Evolutionary conservation across 2,329 filamentous ascomycete species (phyloP), one percentile per base, ranked within the genome.

Genomic region (Thielaviopsis cerberus): DNA sequence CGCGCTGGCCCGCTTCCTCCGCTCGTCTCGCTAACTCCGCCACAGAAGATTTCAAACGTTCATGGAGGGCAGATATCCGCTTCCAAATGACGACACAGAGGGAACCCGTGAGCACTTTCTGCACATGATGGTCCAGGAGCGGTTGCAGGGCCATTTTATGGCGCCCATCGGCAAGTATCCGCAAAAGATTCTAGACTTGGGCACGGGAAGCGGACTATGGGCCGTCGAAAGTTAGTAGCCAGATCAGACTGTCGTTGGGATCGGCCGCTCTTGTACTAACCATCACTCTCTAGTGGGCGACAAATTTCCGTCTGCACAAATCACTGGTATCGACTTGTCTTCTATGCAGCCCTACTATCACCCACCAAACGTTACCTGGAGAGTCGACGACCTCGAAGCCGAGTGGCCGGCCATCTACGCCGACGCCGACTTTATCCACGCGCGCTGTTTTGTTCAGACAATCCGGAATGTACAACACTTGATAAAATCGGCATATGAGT

Each of bases 321-420:
- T 76, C n/a, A 70, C 73, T 45, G 74, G 74, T 41, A 69, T 69
- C 30, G 72, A 74, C 62, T 66, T 74, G 13, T 72, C 71, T 10
- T 70, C 71, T 6, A 72, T 73, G n/a, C 71, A 74, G 52, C 71
- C 70, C 2, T 64, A 66, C 25, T 73, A 68, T 65, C 73, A 79
- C 6, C 79, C 79, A 2, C 76, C 77, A 13, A 83, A 83, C 62
- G 70, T 80, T 34, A 72, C 73, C 52, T 82, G 71, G 74, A 63
- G 72, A 20, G 67, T 70, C 22, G 69, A 71, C 53, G 69, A 70
- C 50, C 64, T 71, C 10, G 69, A 70, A 57, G 68, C 70, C 57
- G 67, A 69, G 23, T 65, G 64, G 57, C 67, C 66, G 7, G 65
- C 66, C 25, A 69, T 69, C 17, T 72, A 72, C 55, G 59, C 61